Conservation (phyloP, 2,329 filamentous ascomycete species). For the Diaporthe sp. region DNA sequence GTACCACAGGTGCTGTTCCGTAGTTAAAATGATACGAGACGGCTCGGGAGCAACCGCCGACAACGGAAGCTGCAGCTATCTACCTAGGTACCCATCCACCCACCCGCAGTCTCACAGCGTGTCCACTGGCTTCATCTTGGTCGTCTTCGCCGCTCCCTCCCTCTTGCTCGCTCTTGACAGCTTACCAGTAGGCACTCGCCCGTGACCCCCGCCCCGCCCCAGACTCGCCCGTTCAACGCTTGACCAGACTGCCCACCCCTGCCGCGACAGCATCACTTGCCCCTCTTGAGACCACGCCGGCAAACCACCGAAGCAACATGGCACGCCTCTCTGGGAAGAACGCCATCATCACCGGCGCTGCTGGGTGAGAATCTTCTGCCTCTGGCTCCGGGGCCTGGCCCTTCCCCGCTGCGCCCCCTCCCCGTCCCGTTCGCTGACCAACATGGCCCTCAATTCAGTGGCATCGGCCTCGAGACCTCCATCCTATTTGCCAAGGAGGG, state of each 20-base stretch:
- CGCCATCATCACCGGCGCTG: conserved; percentile 83
- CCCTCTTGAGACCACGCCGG: not conserved
- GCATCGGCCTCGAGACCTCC: conserved; percentile 91
- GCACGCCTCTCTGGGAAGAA: conserved; percentile 70
- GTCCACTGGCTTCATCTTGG: not conserved
- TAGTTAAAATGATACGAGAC: not conserved
- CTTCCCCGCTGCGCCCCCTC: too few species aligned
- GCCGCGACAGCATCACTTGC: not conserved
- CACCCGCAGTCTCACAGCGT: conserved; percentile 1
- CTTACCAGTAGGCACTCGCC: not conserved
- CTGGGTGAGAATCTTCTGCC: conserved; percentile 69
- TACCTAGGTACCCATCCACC: not conserved
- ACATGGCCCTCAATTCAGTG: conserved; percentile 59
- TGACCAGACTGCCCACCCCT: not conserved
- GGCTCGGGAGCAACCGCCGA: conserved; percentile 1
- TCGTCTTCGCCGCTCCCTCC: not conserved
- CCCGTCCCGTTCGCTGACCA: not conserved
- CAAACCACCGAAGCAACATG: conserved; percentile 2
- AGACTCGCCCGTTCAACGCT: not conserved
- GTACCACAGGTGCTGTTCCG: not conserved
- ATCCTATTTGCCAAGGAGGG: conserved; percentile 93
- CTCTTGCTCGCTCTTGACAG: not conserved
- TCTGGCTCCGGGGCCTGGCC: not conserved
- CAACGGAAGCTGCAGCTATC: conserved; percentile 24
- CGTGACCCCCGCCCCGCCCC: not conserved